Percentiles rank a stretch among this genome's conserved stretches.
These are phyloP conservation scores for Actinomortierella ambigua DNA, from an alignment of 371 early-diverging fungal species.

Conservation along the genomic window DNA sequence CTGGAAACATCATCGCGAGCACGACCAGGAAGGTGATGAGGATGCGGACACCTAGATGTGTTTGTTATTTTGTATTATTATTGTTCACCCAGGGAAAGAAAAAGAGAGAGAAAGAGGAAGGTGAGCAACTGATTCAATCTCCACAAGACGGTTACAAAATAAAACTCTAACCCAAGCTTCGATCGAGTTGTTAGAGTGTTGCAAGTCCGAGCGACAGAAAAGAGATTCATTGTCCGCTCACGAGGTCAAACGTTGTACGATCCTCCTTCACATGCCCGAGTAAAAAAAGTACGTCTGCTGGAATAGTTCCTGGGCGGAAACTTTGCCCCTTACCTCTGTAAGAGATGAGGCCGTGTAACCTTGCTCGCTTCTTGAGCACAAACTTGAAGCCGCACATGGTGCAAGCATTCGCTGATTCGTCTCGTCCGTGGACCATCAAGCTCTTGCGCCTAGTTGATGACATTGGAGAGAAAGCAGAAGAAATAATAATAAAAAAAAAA, in stretches of 20 bases:
- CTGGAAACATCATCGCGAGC: constrained; percentile 35
- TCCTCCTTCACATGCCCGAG: no score
- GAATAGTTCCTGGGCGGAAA: background rate
- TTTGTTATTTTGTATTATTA: no score
- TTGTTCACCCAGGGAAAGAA: no score
- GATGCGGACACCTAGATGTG: constrained; percentile 45
- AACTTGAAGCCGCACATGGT: constrained; percentile 45
- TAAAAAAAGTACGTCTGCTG: no score
- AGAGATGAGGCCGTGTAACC: constrained; percentile 38
- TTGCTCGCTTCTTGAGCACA: constrained; percentile 44
- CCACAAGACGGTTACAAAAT: no score
- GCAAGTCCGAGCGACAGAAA: no score
- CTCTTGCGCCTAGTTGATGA: constrained; percentile 37
- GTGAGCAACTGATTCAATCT: no score
- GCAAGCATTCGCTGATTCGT: constrained; percentile 43
- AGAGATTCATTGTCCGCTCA: no score
- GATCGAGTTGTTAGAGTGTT: no score
- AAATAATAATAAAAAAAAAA: background rate
- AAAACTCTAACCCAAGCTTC: no score
- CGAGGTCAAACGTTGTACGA: no score
- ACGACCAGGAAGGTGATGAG: constrained; percentile 46
- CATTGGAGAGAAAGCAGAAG: constrained; percentile 1
- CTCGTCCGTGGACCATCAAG: constrained; percentile 43
- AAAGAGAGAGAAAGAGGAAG: no score
- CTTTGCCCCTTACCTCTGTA: constrained; percentile 35